phyloP scores from a whole-genome alignment of 371 early-diverging fungal species.

The Syncephalastrum sp. region DNA sequence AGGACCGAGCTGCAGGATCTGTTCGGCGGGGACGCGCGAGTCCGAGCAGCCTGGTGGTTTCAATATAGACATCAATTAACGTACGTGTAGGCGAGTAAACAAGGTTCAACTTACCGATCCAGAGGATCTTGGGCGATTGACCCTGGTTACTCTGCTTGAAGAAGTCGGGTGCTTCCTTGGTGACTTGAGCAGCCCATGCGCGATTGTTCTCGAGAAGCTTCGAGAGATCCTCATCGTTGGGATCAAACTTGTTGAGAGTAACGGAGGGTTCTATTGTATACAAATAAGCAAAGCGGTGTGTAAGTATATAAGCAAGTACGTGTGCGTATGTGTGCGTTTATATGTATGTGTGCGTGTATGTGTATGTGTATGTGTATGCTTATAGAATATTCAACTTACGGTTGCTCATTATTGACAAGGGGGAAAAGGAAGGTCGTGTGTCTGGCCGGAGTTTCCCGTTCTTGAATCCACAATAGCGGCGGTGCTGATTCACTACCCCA shows the following conservation, averaged over 20 bases:
- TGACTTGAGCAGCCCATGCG: constrained; percentile 40
- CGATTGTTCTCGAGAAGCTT: constrained; percentile 33
- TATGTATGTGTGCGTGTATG: no score
- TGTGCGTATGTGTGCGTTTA: no score
- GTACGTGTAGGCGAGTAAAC: background rate
- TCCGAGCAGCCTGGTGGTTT: constrained; percentile 73
- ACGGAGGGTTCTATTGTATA: background rate
- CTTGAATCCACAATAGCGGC: no score
- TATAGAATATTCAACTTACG: no score
- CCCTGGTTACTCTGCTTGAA: constrained; percentile 55
- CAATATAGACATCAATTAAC: background rate
- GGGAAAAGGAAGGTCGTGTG: no score
- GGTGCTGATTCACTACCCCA: no score
- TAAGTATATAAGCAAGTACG: no score
- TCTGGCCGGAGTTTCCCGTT: no score
- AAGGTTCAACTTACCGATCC: constrained; percentile 68
- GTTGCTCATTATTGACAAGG: no score
- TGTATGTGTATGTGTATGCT: no score
- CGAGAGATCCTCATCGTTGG: constrained; percentile 23
- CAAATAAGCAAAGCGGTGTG: no score
- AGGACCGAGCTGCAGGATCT: constrained; percentile 58
- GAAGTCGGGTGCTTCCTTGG: constrained; percentile 34
- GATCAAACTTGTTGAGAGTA: constrained; percentile 27
- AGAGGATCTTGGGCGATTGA: constrained; percentile 87
- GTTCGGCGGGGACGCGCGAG: constrained; percentile 83